Evolutionary conservation across 768 basidiomycete species (phyloP).

Genomic region (Leccinum obscurum): DNA sequence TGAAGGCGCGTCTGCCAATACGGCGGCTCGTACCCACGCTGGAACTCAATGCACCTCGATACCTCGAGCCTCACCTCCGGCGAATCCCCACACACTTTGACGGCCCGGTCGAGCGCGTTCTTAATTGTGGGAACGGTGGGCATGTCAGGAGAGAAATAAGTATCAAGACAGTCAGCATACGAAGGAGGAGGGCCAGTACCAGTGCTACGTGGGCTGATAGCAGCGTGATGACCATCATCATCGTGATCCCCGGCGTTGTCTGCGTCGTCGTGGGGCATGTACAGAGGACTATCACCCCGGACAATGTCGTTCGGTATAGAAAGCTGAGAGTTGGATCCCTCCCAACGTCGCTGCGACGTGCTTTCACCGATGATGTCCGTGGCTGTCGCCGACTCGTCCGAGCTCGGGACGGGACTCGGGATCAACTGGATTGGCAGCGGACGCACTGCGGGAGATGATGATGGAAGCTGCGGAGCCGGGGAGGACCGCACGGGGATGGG

Average conservation of each 20-base stretch:
- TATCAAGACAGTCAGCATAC: slow-evolving; percentile 10
- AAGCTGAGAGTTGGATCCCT: not conserved
- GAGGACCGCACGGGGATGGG: slow-evolving; percentile 7
- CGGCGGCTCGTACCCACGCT: slow-evolving; percentile 27
- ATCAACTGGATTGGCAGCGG: slow-evolving; percentile 22
- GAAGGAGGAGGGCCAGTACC: slow-evolving; percentile 21
- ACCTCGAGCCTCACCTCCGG: slow-evolving; percentile 22
- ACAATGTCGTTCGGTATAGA: slow-evolving; percentile 7
- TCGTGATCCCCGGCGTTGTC: not conserved
- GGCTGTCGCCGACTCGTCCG: slow-evolving; percentile 8
- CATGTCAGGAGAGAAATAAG: slow-evolving; percentile 10
- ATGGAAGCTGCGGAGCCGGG: not conserved
- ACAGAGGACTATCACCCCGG: slow-evolving; percentile 26
- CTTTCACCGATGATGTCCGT: not conserved
- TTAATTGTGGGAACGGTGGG: slow-evolving; percentile 13
- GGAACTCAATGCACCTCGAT: slow-evolving; percentile 23
- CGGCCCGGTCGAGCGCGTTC: slow-evolving; percentile 22
- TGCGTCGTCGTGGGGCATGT: slow-evolving; percentile 6
- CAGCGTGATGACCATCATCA: not conserved
- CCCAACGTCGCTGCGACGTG: slow-evolving; percentile 13
- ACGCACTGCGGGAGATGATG: slow-evolving; percentile 4
- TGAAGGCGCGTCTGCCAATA: slow-evolving; percentile 29
- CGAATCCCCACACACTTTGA: slow-evolving; percentile 20
- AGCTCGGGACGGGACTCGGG: slow-evolving; percentile 15
- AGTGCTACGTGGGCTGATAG: slow-evolving; percentile 4